Evolutionary conservation across 2,329 filamentous ascomycete genomes (phyloP).

Genomic region (Diaporthe vaccinii): DNA sequence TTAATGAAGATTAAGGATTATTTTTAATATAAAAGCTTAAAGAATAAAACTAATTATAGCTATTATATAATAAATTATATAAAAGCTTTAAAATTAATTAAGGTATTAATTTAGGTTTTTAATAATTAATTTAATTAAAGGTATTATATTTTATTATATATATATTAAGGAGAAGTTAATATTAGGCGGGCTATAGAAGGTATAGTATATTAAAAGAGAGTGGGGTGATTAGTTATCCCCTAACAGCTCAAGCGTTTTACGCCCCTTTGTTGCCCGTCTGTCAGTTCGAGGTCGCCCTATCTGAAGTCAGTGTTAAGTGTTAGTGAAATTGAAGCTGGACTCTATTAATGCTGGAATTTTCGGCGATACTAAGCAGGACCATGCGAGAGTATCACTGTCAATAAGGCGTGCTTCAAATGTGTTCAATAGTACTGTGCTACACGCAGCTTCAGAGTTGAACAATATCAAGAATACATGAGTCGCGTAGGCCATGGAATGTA

Average conservation of each 20-base stretch:
- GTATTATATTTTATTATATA: no score
- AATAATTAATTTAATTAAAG: no score
- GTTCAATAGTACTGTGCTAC: background rate
- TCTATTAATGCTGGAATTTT: background rate
- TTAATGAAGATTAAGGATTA: no score
- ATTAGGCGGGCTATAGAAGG: no score
- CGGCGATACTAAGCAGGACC: background rate
- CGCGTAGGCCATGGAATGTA: background rate
- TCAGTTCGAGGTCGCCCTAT: background rate
- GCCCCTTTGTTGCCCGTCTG: background rate
- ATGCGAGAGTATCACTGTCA: background rate
- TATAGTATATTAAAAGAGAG: no score
- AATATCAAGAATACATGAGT: background rate
- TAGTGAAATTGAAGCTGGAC: background rate
- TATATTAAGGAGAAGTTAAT: no score
- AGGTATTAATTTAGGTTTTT: no score
- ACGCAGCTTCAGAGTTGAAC: background rate
- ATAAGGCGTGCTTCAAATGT: background rate
- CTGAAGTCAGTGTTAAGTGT: background rate
- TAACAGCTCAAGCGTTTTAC: background rate
- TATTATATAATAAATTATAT: no score
- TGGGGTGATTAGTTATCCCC: no score
- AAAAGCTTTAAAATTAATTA: no score
- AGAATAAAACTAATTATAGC: no score
- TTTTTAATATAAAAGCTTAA: no score